Evolutionary conservation across 345 rosid genomes (phyloP).

Genomic region (Lumnitzera racemosa): DNA sequence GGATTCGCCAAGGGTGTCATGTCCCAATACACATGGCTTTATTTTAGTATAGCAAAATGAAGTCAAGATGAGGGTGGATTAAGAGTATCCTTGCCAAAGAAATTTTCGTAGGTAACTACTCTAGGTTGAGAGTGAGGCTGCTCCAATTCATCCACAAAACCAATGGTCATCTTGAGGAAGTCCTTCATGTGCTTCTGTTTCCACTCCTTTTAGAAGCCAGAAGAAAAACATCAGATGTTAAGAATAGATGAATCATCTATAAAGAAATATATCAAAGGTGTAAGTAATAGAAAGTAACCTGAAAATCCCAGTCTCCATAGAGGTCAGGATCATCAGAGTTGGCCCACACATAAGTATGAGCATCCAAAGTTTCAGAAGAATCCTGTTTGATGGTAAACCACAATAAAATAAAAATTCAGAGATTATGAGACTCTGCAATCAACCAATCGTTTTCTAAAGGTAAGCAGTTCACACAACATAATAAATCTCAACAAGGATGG

Average conservation of each 20-base stretch:
- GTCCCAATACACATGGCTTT: no score
- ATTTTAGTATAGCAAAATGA: no score
- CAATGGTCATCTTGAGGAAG: conserved; percentile 52
- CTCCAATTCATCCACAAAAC: conserved; percentile 39
- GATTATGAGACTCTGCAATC: no score
- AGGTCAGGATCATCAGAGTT: conserved; percentile 59
- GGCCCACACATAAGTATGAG: conserved; percentile 63
- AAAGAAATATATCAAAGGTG: not conserved
- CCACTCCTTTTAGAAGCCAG: conserved; percentile 48
- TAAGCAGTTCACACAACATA: no score
- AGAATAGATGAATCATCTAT: not conserved
- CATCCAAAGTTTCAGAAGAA: conserved; percentile 38
- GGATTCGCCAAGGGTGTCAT: no score
- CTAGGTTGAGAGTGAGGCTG: no score
- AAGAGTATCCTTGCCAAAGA: no score
- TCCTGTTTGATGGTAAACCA: conserved; percentile 23
- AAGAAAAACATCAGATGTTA: not conserved
- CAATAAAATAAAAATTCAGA: no score
- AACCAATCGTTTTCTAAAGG: no score
- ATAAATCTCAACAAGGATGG: no score
- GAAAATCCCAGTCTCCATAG: conserved; percentile 83
- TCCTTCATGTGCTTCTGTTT: conserved; percentile 38
- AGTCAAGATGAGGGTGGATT: no score
- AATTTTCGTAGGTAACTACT: no score
- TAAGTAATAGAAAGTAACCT: conserved; percentile 34